These are phyloP conservation scores for Aspergillus calidoustus DNA, from an alignment of 2,329 filamentous ascomycete species.

Conservation along the genomic window DNA sequence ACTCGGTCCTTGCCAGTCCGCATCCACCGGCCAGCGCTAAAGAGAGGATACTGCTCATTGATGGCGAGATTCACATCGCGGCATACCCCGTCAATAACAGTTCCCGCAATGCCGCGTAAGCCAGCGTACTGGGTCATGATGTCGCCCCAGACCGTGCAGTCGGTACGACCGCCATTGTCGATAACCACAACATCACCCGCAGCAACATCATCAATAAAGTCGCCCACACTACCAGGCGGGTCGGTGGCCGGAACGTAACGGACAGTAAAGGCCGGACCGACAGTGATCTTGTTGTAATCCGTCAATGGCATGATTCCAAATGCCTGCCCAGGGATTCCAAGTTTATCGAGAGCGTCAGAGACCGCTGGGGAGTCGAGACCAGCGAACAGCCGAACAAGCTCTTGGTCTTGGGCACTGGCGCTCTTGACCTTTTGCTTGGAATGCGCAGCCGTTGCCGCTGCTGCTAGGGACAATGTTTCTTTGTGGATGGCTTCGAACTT, in stretches of 20 bases:
- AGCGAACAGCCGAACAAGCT: background rate
- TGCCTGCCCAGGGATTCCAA: background rate
- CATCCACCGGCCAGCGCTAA: conserved; percentile 40
- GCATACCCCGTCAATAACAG: conserved; percentile 41
- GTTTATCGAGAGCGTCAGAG: background rate
- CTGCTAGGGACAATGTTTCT: too few species aligned
- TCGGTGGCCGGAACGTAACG: conserved; percentile 32
- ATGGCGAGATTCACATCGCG: conserved; percentile 38
- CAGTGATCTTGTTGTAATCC: conserved; percentile 25
- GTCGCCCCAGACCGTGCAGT: conserved; percentile 44
- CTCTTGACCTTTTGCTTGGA: too few species aligned
- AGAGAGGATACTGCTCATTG: conserved; percentile 34
- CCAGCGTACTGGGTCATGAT: conserved; percentile 39
- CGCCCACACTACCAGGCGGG: conserved; percentile 34
- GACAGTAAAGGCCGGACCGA: conserved; percentile 41
- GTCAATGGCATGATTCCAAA: background rate
- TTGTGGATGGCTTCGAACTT: conserved; percentile 25
- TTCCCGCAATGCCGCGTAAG: conserved; percentile 7
- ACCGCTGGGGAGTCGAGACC: background rate
- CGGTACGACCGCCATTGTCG: conserved; percentile 39
- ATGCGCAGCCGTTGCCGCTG: too few species aligned
- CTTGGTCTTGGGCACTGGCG: background rate
- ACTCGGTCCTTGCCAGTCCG: conserved; percentile 40
- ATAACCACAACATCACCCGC: conserved; percentile 38
- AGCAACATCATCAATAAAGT: conserved; percentile 41